Percentiles rank a stretch among this genome's conserved stretches.
These are phyloP conservation scores for Coprinopsis strossmayeri DNA, from an alignment of 768 basidiomycete genomes.

Conservation along the genomic window DNA sequence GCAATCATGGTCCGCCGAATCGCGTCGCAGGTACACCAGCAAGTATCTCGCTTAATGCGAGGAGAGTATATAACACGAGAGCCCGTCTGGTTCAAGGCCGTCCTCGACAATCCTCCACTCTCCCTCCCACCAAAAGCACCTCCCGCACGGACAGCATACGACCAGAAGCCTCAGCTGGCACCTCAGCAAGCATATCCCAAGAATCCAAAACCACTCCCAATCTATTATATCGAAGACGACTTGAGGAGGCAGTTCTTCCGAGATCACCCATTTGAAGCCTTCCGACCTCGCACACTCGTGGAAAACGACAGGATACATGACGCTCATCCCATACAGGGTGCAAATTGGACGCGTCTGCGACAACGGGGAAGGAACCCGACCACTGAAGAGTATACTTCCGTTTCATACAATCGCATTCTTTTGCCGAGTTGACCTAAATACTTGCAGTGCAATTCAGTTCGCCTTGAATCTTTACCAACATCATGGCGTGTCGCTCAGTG, in stretches of 20 bases:
- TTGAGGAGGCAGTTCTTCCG: constrained; percentile 87
- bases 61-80: constrained; percentile 53
- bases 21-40: constrained; percentile 84
- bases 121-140: constrained; percentile 75
- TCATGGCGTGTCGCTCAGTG: constrained; percentile 57
- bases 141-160: constrained; percentile 48
- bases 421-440: constrained; percentile 10
- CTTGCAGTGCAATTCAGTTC: constrained; percentile 67
- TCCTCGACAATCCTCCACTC: constrained; percentile 83
- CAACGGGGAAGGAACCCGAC: constrained; percentile 80
- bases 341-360: constrained; percentile 68
- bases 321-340: constrained; percentile 50
- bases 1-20: constrained; percentile 74
- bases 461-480: constrained; percentile 68
- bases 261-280: constrained; percentile 96
- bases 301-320: constrained; percentile 59
- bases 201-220: constrained; percentile 36
- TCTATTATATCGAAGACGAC: constrained; percentile 80
- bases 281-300: constrained; percentile 69
- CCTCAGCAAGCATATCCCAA: constrained; percentile 16
- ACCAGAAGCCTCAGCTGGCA: constrained; percentile 27
- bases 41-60: constrained; percentile 74
- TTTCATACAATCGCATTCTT: not conserved
- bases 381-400: constrained; percentile 77
- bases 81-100: constrained; percentile 82